A percentile compares a stretch with the other conserved stretches of the same genome.
Conservation (phyloP, 2,329 filamentous ascomycete genomes). For the Chalara sp. region DNA sequence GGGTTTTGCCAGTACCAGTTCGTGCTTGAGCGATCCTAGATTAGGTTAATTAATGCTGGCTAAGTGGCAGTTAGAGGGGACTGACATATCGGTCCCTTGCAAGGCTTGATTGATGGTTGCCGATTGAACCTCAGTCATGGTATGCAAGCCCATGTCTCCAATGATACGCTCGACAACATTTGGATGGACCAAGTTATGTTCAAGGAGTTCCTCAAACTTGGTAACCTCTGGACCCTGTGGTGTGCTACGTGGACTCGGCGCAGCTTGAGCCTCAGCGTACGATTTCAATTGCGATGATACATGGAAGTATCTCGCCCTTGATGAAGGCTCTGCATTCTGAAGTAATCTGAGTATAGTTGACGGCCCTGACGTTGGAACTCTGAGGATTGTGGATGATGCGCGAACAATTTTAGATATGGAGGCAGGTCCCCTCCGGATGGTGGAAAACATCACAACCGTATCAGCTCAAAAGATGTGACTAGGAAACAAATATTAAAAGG, state of each 20-base stretch:
- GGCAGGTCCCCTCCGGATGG: conserved; percentile 26
- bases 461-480: conserved; percentile 7
- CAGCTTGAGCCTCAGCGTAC: no score
- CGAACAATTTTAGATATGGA: conserved; percentile 24
- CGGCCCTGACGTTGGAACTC: conserved; percentile 13
- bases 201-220: conserved; percentile 25
- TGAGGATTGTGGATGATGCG: conserved; percentile 14
- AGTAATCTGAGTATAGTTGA: background rate
- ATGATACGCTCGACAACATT: conserved; percentile 47
- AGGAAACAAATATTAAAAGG: conserved; percentile 1
- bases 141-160: conserved; percentile 65
- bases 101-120: conserved; percentile 77
- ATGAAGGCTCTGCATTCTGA: conserved; percentile 6
- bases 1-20: conserved; percentile 94
- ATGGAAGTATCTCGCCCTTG: conserved; percentile 22
- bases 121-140: conserved; percentile 88
- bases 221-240: conserved; percentile 10
- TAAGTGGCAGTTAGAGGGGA: background rate
- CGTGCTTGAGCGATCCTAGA: conserved; percentile 83
- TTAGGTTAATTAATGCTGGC: conserved; percentile 8
- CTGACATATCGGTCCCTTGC: conserved; percentile 43
- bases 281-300: conserved; percentile 16
- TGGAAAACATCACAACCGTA: conserved; percentile 23
- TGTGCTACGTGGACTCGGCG: background rate
- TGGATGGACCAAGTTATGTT: conserved; percentile 23